Base-by-base conservation (phyloP, 495 filamentous ascomycete species). In the Penicillium maclennaniae region DNA sequence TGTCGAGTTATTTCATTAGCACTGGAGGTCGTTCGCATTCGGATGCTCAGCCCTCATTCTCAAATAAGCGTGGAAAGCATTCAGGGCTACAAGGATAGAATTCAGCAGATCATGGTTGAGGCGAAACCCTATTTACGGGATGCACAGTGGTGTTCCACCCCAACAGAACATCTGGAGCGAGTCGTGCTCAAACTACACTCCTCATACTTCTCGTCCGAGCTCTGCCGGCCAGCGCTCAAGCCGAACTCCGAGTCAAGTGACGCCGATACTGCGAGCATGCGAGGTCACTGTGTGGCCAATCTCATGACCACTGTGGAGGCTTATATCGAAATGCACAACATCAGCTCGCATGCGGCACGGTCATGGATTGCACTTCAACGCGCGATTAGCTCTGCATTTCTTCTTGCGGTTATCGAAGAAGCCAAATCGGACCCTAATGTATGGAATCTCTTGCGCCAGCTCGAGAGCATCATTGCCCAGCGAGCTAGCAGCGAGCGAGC, bases 191-290 rank as follows among this genome's bases (percentile, higher is more conserved):
- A 82, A 58, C 65, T 85, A 9, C 80, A 83, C 58, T 72, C 75
- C 4, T 82, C 80, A 4, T 85, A 83, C 61, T 75, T 82, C 48
- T 69, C 74, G 12, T 83, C 82, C 12, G 81, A 83, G 61, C 76
- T 85, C 49, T 83, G 78, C 62, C 77, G 81, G 37, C 79, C 79
- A 46, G 75, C 81, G 42, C 73, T 85, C 55, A 81, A 79, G 47
- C 52, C 64, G 10, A 39, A 59, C 23, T 54, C 50, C 43, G 65
- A 72, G 40, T 25, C 65, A 10, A 59, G 63, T 26, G 67, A 75
- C 25, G 68, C 76, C 16, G 53, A 66, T 8, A 68, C 66, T 6
- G 65, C 71, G 15, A 66, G 67, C 9, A 73, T 84, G 62, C 73
- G 76, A 6, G 61, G 64, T 21, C 72, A 76, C 25, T 77, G 74